A percentile compares a stretch with the other conserved stretches of the same genome.
These are phyloP conservation scores for Pleurotus pulmonarius DNA, from an alignment of 768 basidiomycete genomes.

Conservation along the genomic window DNA sequence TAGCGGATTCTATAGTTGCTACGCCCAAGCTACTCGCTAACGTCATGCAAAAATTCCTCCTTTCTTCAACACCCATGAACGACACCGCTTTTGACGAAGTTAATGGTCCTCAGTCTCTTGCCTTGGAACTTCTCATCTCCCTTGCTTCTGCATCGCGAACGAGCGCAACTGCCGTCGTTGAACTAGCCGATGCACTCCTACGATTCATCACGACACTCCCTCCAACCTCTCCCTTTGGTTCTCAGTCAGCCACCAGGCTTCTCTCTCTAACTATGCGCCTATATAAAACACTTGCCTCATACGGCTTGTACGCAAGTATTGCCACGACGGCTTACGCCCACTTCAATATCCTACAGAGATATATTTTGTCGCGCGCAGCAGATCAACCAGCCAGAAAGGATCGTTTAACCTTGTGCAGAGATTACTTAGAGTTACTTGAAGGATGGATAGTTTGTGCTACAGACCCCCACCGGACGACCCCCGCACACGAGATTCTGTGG, in stretches of 20 bases:
- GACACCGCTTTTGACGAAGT: constrained; percentile 20
- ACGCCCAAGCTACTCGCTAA: constrained; percentile 50
- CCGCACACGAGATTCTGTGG: constrained; percentile 87
- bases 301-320: constrained; percentile 73
- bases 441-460: constrained; percentile 80
- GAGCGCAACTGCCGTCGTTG: constrained; percentile 56
- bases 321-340: constrained; percentile 60
- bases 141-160: constrained; percentile 65
- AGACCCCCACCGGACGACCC: constrained; percentile 89
- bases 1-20: constrained; percentile 47
- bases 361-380: constrained; percentile 35
- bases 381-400: constrained; percentile 1
- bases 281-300: constrained; percentile 64
- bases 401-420: constrained; percentile 25
- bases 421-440: constrained; percentile 60
- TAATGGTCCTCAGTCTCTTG: constrained; percentile 38
- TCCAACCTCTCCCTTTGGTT: constrained; percentile 32
- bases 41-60: constrained; percentile 54
- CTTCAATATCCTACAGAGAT: constrained; percentile 48
- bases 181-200: constrained; percentile 61
- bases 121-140: constrained; percentile 52
- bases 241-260: constrained; percentile 43
- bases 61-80: constrained; percentile 39
- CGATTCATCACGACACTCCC: constrained; percentile 67
- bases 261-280: constrained; percentile 56